Percentiles rank a stretch among this genome's conserved stretches.
Evolutionary conservation across 257 asterid genomes (phyloP).

Genomic region (Primulina huaijiensis): DNA sequence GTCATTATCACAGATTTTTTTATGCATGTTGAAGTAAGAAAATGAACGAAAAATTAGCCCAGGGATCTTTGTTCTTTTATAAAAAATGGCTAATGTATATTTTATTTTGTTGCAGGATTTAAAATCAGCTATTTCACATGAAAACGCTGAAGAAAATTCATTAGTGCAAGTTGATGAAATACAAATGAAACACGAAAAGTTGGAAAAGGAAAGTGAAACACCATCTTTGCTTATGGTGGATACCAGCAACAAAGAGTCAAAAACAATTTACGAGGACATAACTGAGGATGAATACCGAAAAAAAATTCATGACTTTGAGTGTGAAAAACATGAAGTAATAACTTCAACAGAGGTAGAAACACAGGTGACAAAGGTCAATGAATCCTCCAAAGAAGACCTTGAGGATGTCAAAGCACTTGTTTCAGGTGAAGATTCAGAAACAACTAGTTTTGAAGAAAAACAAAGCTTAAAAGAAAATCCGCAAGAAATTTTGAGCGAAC

Average conservation of each 20-base stretch:
- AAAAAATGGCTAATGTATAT: neutral
- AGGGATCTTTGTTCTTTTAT: neutral
- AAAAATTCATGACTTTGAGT: neutral
- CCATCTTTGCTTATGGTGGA: neutral
- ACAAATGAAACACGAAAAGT: neutral
- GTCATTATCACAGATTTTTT: neutral
- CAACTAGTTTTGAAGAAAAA: neutral
- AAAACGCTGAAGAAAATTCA: neutral
- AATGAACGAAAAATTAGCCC: neutral
- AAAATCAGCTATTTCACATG: neutral
- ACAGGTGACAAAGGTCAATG: neutral
- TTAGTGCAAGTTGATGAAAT: neutral
- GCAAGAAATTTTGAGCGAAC: neutral
- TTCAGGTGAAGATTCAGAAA: neutral
- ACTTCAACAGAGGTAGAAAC: neutral
- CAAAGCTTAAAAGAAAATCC: neutral
- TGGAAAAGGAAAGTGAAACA: conserved; percentile 8
- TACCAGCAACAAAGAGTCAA: neutral
- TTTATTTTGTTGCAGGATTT: neutral
- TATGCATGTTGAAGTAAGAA: neutral
- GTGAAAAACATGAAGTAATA: neutral
- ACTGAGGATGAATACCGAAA: neutral
- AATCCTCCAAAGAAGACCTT: neutral
- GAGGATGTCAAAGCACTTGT: neutral
- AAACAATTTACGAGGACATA: neutral